Conservation (phyloP, 257 asterid genomes). For the Gentiana dahurica region DNA sequence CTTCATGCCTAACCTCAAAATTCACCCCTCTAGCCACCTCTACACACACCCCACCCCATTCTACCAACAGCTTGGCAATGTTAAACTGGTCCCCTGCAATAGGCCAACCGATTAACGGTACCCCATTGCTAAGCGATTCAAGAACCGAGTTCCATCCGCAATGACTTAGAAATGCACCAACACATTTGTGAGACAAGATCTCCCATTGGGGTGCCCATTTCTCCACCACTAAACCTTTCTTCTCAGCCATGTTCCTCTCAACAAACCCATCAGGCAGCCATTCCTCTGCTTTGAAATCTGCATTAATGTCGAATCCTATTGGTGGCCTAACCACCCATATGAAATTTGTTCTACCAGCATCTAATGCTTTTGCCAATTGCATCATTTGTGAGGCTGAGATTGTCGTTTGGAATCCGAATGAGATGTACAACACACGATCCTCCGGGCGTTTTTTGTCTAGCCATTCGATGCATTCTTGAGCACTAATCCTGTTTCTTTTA, state of each 20-base stretch:
- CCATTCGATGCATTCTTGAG: constrained; percentile 29
- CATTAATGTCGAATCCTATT: constrained; percentile 27
- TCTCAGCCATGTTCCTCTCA: constrained; percentile 14
- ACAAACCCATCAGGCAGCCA: constrained; percentile 59
- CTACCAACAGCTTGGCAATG: constrained; percentile 45
- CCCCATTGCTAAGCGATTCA: constrained; percentile 40
- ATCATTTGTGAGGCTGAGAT: constrained; percentile 49
- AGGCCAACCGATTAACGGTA: constrained; percentile 52
- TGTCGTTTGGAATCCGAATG: constrained; percentile 42
- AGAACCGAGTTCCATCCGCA: constrained; percentile 66
- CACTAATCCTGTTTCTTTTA: constrained; percentile 12
- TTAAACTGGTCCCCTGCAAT: constrained; percentile 51
- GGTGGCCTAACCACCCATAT: constrained; percentile 58
- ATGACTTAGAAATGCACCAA: constrained; percentile 36
- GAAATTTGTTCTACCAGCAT: constrained; percentile 25
- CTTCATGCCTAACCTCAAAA: constrained; percentile 38
- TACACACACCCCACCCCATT: constrained; percentile 41
- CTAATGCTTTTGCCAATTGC: constrained; percentile 51
- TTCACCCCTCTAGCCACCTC: constrained; percentile 51
- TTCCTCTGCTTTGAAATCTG: constrained; percentile 36
- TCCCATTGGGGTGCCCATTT: constrained; percentile 57
- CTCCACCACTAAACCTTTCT: constrained; percentile 30
- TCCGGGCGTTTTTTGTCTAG: constrained; percentile 18
- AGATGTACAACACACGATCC: constrained; percentile 39
- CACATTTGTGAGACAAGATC: constrained; percentile 35